Evolutionary conservation across 2,329 filamentous ascomycete genomes (phyloP).

Genomic region (Arthrobotrys conoides): DNA sequence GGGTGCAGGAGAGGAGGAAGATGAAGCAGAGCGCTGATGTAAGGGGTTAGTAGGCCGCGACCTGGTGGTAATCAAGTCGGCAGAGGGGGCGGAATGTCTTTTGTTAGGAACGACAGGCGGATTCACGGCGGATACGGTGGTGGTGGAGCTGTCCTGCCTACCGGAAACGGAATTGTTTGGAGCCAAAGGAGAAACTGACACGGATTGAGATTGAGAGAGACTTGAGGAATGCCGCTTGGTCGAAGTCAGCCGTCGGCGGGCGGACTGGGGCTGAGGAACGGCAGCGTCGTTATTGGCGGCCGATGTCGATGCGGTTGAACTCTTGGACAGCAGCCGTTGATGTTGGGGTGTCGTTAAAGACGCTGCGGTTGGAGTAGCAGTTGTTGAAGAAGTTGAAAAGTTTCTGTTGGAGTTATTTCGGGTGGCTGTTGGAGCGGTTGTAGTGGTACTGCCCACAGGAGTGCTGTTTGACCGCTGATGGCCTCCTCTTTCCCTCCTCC

Average conservation of each 20-base stretch:
- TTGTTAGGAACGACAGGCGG: slow-evolving; percentile 49
- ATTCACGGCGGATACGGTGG: slow-evolving; percentile 49
- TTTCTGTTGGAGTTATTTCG: slow-evolving; percentile 58
- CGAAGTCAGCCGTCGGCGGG: slow-evolving; percentile 54
- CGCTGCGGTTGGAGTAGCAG: slow-evolving; percentile 17
- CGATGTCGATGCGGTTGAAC: slow-evolving; percentile 34
- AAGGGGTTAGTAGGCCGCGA: slow-evolving; percentile 55
- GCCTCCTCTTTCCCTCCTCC: slow-evolving; percentile 48
- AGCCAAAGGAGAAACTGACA: slow-evolving; percentile 51
- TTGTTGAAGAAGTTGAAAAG: slow-evolving; percentile 47
- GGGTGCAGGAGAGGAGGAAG: slow-evolving; percentile 38
- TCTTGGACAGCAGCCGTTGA: slow-evolving; percentile 26
- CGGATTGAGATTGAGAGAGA: slow-evolving; percentile 41
- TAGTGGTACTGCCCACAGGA: slow-evolving; percentile 30
- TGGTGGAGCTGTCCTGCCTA: slow-evolving; percentile 55
- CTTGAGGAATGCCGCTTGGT: slow-evolving; percentile 56
- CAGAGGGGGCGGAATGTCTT: slow-evolving; percentile 49
- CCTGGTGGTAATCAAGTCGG: slow-evolving; percentile 39
- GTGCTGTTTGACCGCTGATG: slow-evolving; percentile 60
- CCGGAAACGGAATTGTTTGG: slow-evolving; percentile 60
- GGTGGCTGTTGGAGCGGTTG: slow-evolving; percentile 56
- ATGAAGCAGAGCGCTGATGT: slow-evolving; percentile 48
- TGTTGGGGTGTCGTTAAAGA: slow-evolving; percentile 47
- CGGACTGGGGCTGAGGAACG: slow-evolving; percentile 40
- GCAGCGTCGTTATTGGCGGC: slow-evolving; percentile 21